Base-by-base conservation (phyloP, 2,329 filamentous ascomycete species). In the Diaporthe vaccinii region DNA sequence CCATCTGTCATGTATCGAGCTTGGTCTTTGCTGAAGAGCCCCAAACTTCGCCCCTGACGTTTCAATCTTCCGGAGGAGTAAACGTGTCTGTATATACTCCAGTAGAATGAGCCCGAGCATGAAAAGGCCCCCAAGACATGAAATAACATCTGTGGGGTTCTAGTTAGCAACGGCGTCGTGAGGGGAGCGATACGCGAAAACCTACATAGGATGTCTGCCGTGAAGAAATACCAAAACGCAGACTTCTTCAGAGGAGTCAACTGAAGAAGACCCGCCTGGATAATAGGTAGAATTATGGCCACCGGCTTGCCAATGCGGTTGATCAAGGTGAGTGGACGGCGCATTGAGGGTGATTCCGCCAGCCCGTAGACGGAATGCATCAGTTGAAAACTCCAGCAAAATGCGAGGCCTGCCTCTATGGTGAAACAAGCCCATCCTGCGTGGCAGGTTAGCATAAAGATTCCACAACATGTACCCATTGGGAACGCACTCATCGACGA, bases 1-100 rank as follows among this genome's bases (percentile, higher is more conserved):
- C 46, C 72, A 76, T 10, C 72, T 73, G 17, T 76, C 75, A 28
- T 76, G 74, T 49, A 76, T 76, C 28, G 61, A 72, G 34, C 75
- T 72, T 51, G 71, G 51, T 9, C 36, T 62, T 58, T 76, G 75
- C 49, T 69, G 62, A 8, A 76, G 70, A 8, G 73, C 61, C 4
- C 75, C 75, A 34, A 76, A 76, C 41, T 75, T 72, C 9, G 61
- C 28, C 2, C 61, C 70, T 15, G 71, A 59, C 1, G 31, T 68
- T 25, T 71, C 49, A 34, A 76, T 73, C 39, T 74, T 74, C 4
- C 69, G 73, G 28, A 75, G 55, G 12, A 76, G 69, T 20, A 67
- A 28, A 15, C 73, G 62, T 17, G 75, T 75, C 57, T 76, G 73
- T 34, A 76, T 36, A 17, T 67, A 76, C 39, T 76, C 75, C 25